Conservation (phyloP, 306 rosid species). For the Boehmeria nivea region DNA sequence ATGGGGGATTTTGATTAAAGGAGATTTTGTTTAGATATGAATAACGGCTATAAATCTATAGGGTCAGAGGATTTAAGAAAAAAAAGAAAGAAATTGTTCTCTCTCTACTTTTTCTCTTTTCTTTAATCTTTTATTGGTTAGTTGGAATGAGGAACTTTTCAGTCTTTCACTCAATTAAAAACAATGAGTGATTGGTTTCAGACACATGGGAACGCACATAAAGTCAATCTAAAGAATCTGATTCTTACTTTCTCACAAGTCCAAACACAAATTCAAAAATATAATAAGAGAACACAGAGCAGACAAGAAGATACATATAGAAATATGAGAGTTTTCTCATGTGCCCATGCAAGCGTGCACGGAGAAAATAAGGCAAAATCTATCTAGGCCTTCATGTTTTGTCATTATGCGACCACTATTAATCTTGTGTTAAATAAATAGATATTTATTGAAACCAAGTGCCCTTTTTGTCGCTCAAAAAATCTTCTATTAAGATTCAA, state of each 20-base stretch:
- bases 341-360: slow-evolving; percentile 43
- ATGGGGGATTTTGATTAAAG: too few relatives aligned
- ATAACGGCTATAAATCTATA: neutral
- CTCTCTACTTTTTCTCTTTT: slow-evolving; percentile 6
- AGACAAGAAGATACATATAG: slow-evolving; percentile 41
- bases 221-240: slow-evolving; percentile 33
- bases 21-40: neutral
- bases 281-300: slow-evolving; percentile 6
- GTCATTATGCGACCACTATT: slow-evolving; percentile 41
- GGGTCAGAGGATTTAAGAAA: neutral
- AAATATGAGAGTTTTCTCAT: slow-evolving; percentile 41
- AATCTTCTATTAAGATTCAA: neutral
- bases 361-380: slow-evolving; percentile 32
- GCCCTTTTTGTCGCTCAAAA: slow-evolving; percentile 16
- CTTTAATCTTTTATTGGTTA: slow-evolving; percentile 6
- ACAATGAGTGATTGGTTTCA: neutral
- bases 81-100: neutral
- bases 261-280: neutral
- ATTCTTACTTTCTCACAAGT: slow-evolving; percentile 22
- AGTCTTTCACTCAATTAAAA: neutral
- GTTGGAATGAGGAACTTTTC: slow-evolving; percentile 1
- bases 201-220: slow-evolving; percentile 13
- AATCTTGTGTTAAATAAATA: slow-evolving; percentile 12
- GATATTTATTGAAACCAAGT: slow-evolving; percentile 17
- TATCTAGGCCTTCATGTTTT: slow-evolving; percentile 25